These are phyloP conservation scores for Saccharomyces pastorianus DNA, from an alignment of 1,139 yeast genomes.

Conservation along the genomic window DNA sequence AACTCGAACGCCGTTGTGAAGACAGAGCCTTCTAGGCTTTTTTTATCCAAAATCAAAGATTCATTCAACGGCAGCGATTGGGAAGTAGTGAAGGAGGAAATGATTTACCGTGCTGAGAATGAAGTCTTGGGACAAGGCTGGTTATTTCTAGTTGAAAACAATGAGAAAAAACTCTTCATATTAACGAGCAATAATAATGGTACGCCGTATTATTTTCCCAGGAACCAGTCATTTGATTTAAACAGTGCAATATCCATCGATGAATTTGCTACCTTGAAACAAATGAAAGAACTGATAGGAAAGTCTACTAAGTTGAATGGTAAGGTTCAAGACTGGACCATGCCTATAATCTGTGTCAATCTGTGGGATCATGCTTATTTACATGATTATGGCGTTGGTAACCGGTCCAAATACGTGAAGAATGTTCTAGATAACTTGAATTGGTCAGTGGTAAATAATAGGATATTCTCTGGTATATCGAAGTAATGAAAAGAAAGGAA, in stretches of 20 bases:
- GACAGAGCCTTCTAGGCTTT: slow-evolving; percentile 43
- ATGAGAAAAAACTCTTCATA: slow-evolving; percentile 56
- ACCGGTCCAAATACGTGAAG: slow-evolving; percentile 64
- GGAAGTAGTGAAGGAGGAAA: slow-evolving; percentile 34
- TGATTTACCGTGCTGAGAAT: slow-evolving; percentile 40
- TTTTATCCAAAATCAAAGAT: slow-evolving; percentile 25
- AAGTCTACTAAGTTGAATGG: slow-evolving; percentile 13
- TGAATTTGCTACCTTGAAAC: slow-evolving; percentile 42
- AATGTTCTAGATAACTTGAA: slow-evolving; percentile 73
- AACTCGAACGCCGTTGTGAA: slow-evolving; percentile 19
- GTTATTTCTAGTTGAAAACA: slow-evolving; percentile 75
- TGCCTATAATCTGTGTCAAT: slow-evolving; percentile 74
- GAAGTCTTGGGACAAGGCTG: slow-evolving; percentile 63
- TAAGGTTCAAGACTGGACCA: slow-evolving; percentile 53
- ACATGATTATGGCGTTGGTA: slow-evolving; percentile 73
- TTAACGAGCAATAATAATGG: slow-evolving; percentile 76
- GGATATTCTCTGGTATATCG: slow-evolving; percentile 35
- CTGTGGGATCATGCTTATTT: slow-evolving; percentile 86
- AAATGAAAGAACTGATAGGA: slow-evolving; percentile 40
- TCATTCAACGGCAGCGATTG: slow-evolving; percentile 23
- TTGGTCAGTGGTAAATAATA: slow-evolving; percentile 75
- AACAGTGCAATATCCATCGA: slow-evolving; percentile 52
- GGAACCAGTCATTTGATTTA: slow-evolving; percentile 68
- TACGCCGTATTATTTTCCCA: slow-evolving; percentile 74
- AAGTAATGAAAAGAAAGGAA: slow-evolving; percentile 2